These are phyloP conservation scores for Ophiocytium majus DNA, from an alignment of 352 stramenopile genomes.

Conservation along the genomic window DNA sequence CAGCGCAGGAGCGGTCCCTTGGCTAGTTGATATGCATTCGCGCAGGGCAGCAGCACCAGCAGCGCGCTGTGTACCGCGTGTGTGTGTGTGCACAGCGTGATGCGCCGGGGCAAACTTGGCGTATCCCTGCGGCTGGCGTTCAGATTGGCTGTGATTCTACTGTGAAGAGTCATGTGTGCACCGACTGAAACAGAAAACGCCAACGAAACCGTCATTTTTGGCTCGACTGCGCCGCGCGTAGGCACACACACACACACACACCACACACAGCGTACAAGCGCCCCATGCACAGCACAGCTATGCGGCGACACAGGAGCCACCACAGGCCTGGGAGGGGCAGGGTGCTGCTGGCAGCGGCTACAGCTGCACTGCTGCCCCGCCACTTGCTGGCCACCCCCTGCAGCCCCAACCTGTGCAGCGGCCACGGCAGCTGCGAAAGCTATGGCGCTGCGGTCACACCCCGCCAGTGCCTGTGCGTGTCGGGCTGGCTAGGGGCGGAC, in stretches of 20 bases:
- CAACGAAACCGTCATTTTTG: background rate
- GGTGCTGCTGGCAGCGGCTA: background rate
- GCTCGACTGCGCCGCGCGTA: background rate
- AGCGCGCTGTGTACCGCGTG: too few species aligned
- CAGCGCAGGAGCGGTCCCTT: too few species aligned
- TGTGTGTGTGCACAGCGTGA: too few species aligned
- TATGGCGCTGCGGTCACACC: constrained; percentile 27
- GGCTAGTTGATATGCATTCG: too few species aligned
- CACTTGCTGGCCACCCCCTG: constrained; percentile 19
- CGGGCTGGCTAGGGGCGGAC: constrained; percentile 75
- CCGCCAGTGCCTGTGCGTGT: constrained; percentile 54
- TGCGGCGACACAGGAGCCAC: background rate
- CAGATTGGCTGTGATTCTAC: too few species aligned
- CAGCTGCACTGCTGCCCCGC: background rate
- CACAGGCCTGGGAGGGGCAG: background rate
- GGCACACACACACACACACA: background rate
- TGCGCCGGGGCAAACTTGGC: too few species aligned
- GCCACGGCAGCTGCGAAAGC: constrained; percentile 75
- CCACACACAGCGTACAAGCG: too few species aligned
- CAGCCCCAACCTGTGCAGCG: constrained; percentile 77
- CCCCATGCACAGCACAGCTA: too few species aligned
- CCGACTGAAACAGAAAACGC: too few species aligned
- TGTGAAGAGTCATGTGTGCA: too few species aligned
- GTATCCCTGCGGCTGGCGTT: too few species aligned
- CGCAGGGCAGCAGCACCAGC: too few species aligned